phyloP scores from a whole-genome alignment of 1,139 yeast species.

The Diutina rugosa region DNA sequence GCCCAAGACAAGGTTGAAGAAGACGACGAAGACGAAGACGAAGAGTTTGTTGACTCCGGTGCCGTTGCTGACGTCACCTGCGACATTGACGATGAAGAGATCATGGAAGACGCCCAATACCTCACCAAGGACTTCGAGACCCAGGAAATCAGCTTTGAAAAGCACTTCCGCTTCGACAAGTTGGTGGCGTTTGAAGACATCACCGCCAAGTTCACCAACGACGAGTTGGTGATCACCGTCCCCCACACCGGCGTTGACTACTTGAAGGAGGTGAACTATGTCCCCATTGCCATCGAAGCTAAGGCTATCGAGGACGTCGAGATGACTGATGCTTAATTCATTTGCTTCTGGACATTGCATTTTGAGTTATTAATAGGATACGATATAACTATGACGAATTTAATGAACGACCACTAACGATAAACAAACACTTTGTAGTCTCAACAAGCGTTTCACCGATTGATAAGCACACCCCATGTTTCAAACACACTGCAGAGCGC shows the following conservation, averaged over 20 bases:
- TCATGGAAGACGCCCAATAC: constrained; percentile 27
- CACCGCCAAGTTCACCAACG: constrained; percentile 23
- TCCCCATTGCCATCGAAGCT: constrained; percentile 13
- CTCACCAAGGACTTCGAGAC: constrained; percentile 27
- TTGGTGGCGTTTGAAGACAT: constrained; percentile 25
- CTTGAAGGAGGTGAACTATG: constrained; percentile 12
- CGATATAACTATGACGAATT: not conserved
- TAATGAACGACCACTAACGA: not conserved
- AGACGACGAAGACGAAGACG: not conserved
- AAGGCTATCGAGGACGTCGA: not conserved
- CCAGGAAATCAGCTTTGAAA: constrained; percentile 31
- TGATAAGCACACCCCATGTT: not conserved
- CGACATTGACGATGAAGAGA: constrained; percentile 19
- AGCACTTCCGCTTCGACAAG: constrained; percentile 33
- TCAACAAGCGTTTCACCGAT: too few species aligned
- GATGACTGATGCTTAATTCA: not conserved
- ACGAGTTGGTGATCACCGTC: constrained; percentile 31
- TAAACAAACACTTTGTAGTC: not conserved
- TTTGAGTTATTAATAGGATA: not conserved
- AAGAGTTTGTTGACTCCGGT: not conserved
- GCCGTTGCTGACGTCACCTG: constrained; percentile 3
- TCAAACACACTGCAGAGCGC: not conserved
- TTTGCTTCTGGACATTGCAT: not conserved
- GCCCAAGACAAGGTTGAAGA: not conserved
- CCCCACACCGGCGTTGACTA: constrained; percentile 22